phyloP scores from a whole-genome alignment of 176 grass and related monocot species.

The Alopecurus myosuroides region DNA sequence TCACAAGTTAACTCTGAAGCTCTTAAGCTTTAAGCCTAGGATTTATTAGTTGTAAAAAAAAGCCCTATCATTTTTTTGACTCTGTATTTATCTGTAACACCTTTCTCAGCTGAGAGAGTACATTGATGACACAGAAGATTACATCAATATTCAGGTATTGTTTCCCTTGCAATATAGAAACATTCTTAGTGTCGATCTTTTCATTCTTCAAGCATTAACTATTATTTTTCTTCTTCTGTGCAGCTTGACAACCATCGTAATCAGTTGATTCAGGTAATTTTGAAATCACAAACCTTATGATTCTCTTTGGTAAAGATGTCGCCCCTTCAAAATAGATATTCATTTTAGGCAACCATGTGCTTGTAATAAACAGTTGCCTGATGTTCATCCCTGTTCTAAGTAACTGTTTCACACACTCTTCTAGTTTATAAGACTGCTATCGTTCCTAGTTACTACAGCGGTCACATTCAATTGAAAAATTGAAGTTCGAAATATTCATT shows the following conservation, averaged over 20 bases:
- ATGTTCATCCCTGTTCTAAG: neutral
- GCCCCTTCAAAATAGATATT: neutral
- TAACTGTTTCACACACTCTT: neutral
- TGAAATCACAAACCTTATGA: neutral
- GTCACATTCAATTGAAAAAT: neutral
- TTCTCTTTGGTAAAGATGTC: neutral
- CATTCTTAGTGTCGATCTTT: neutral
- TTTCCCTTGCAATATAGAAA: neutral
- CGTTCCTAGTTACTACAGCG: neutral
- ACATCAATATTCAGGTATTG: conserved; percentile 98
- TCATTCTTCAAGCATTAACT: conserved; percentile 4
- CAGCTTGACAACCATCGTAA: conserved; percentile 99
- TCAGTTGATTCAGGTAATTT: conserved; percentile 97
- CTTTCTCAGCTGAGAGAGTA: conserved; percentile 89
- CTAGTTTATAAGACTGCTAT: neutral
- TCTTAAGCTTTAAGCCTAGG: neutral
- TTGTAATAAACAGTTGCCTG: neutral
- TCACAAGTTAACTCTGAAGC: neutral
- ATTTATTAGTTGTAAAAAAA: neutral
- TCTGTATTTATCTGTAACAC: conserved; percentile 13
- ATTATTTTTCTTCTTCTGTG: neutral
- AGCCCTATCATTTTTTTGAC: neutral
- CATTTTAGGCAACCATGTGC: neutral
- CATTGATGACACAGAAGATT: conserved; percentile 99
- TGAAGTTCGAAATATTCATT: conserved; percentile 5